Conservation (phyloP, 106 monocot species). For the Agapanthus africanus region DNA sequence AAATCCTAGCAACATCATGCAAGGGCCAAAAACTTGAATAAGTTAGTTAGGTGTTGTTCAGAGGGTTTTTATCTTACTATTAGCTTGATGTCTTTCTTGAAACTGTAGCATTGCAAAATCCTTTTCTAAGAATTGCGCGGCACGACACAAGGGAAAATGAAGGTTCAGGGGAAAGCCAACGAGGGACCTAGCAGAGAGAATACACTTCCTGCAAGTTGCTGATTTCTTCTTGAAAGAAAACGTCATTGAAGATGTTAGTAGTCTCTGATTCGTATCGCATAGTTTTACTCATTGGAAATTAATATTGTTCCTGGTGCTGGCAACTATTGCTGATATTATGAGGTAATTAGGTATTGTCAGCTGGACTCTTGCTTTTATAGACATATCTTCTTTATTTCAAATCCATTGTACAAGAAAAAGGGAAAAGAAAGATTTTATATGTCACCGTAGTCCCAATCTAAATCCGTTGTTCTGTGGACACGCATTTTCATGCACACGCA, state of each 20-base stretch:
- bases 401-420: not conserved
- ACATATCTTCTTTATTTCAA: not conserved
- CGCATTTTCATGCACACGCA: not conserved
- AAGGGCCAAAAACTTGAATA: too few species aligned
- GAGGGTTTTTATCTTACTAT: not conserved
- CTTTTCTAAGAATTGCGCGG: not conserved
- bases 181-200: constrained; percentile 10
- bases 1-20: too few species aligned
- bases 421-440: too few species aligned
- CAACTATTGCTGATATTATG: constrained; percentile 3
- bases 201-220: constrained; percentile 1
- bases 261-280: not conserved
- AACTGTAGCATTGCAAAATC: not conserved
- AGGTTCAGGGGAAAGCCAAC: constrained; percentile 1
- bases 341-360: constrained; percentile 5
- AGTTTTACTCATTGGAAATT: not conserved
- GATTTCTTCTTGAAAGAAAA: constrained; percentile 6
- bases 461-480: not conserved
- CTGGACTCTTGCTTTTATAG: not conserved
- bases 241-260: constrained; percentile 9
- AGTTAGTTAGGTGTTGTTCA: not conserved
- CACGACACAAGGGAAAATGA: constrained; percentile 1
- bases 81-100: not conserved
- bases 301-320: not conserved
- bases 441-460: not conserved